Evolutionary conservation across 768 basidiomycete genomes (phyloP), one percentile per base, ranked within the genome.

Genomic region (Grammothele lineata): DNA sequence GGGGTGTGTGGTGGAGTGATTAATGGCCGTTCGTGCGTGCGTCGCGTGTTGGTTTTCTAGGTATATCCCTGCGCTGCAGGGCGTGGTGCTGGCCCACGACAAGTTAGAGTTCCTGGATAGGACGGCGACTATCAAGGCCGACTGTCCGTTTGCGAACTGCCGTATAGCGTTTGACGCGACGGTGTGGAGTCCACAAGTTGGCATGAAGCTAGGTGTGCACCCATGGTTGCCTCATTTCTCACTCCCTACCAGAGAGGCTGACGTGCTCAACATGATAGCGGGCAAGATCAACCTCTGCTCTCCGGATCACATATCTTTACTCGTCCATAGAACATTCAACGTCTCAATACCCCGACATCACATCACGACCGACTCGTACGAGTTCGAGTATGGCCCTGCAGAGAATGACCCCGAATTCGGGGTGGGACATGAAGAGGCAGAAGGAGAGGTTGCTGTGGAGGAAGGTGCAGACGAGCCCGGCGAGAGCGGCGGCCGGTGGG

Each of bases 301-400:
- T 2, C 92, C 92, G 1, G 92, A 94, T 60, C 94, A 97, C 57
- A 73, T 96, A 43, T 90, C 92, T 1, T 73, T 97, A 14, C 87
- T 97, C 26, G 74, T 93, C 3, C 89, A 93, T 57, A 81, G 83
- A 21, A 96, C 90, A 5, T 97, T 96, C 73, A 97, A 97, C 64
- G 87, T 89, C 15, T 94, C 94, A 17, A 93, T 97, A 66, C 93
- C 94, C 2, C 80, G 87, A 46, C 81, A 89, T 60, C 92, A 96
- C 63, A 92, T 97, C 54, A 89, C 90, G 3, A 72, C 70, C 22
- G 83, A 86, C 25, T 66, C 76, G 49, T 94, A 89, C 84, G 76
- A 80, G 47, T 97, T 95, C 59, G 88, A 94, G 65, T 87, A 91
- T 54, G 90, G 85, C 4, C 75, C 87, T 0, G 80, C 83, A 10